These are phyloP conservation scores for Ophiostoma novo-ulmi DNA, from an alignment of 2,329 filamentous ascomycete genomes.

Conservation along the genomic window DNA sequence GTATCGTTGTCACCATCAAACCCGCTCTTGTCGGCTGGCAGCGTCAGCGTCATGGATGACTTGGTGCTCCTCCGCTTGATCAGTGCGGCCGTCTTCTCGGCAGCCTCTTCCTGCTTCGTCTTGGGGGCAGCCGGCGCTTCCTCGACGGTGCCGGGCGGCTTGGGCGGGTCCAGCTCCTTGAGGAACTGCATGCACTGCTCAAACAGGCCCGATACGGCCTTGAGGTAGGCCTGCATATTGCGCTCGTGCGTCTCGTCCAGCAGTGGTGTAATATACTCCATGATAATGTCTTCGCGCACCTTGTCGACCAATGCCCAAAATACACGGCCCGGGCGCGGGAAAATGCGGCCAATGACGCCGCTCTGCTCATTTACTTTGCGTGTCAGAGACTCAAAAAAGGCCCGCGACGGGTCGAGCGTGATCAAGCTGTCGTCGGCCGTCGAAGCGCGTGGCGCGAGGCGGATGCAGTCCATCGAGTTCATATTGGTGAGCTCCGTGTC, in stretches of 20 bases:
- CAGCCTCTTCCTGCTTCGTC: conserved; percentile 7
- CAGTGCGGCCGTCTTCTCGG: conserved; percentile 12
- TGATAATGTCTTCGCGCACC: conserved; percentile 75
- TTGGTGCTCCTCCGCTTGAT: conserved; percentile 16
- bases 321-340: conserved; percentile 64
- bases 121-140: neutral
- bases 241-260: conserved; percentile 81
- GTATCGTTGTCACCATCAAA: neutral
- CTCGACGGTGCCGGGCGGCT: conserved; percentile 38
- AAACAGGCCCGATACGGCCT: conserved; percentile 80
- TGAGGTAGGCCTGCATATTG: conserved; percentile 72
- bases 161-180: conserved; percentile 62
- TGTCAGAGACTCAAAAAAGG: conserved; percentile 73
- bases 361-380: conserved; percentile 76
- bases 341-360: conserved; percentile 73
- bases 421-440: conserved; percentile 52
- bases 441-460: neutral
- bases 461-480: conserved; percentile 73
- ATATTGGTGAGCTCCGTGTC: conserved; percentile 62
- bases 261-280: conserved; percentile 77
- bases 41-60: neutral
- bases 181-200: conserved; percentile 78
- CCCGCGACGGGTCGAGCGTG: conserved; percentile 70
- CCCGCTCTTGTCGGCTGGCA: neutral
- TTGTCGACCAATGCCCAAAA: conserved; percentile 76